phyloP scores from a whole-genome alignment of 1,284 basidiomycete genomes.

The Lentinula novae-zelandiae region DNA sequence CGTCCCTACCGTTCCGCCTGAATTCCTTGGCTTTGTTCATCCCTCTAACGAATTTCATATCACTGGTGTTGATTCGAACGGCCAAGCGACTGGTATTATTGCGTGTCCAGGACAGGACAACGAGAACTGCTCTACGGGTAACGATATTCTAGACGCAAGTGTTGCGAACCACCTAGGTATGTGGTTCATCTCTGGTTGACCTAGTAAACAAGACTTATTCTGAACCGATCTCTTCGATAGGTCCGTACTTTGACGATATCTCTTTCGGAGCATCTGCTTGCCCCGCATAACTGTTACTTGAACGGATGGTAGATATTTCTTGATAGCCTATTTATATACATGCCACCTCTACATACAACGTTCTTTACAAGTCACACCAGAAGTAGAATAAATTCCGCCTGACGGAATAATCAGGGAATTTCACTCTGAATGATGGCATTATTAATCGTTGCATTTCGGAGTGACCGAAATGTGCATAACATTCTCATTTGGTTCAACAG shows the following conservation, averaged over 20 bases:
- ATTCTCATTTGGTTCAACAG: too few species aligned
- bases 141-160: constrained; percentile 14
- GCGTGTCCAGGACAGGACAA: constrained; percentile 23
- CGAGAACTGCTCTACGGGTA: constrained; percentile 18
- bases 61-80: constrained; percentile 22
- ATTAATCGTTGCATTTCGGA: too few species aligned
- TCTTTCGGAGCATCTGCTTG: constrained; percentile 16
- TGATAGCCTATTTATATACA: not conserved
- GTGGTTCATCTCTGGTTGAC: not conserved
- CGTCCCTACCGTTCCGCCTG: constrained; percentile 32
- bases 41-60: constrained; percentile 34
- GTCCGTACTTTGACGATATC: constrained; percentile 21
- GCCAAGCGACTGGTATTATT: constrained; percentile 20
- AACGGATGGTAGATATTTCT: not conserved
- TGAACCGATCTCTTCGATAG: not conserved
- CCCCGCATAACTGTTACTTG: constrained; percentile 16
- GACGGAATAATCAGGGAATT: too few species aligned
- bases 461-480: too few species aligned
- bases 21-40: constrained; percentile 29
- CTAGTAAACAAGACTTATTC: not conserved
- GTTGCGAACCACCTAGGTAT: constrained; percentile 19
- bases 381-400: too few species aligned
- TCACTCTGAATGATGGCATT: too few species aligned
- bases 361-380: too few species aligned
- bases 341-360: too few species aligned